Evolutionary conservation across 345 rosid genomes (phyloP), one percentile per base, ranked within the genome.

Genomic region (Ceriops zippeliana): DNA sequence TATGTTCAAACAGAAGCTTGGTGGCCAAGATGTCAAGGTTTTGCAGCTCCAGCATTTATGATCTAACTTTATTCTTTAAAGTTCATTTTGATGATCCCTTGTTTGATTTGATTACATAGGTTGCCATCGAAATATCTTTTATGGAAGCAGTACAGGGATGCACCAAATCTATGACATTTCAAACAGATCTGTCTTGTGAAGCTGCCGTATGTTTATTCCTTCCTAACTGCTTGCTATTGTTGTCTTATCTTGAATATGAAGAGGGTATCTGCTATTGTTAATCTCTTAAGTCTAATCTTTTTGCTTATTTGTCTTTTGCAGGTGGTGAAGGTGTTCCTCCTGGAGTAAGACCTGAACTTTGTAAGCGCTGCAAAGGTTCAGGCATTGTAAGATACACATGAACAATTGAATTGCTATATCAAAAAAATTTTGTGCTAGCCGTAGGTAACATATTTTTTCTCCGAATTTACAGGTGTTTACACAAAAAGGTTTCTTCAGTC

Each of bases 91-190:
- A 42, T 11, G 21, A 16, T 27, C 19, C 38, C 22, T 2, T 61
- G 20, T 11, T 22, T 56, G 65, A 5, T 37, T 52, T 73, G 71
- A 42, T 73, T 72, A 13, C 53, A 24, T 70, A 95, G 99, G 90
- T 85, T 79, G 66, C 89, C 30, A 52, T 96, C 67, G 99, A 96
- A 70, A 74, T 96, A 68, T 96, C 99, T 59, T 96, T 96, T 82
- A 96, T 96, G 99, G 99, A 96, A 87, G 99, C 98, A 68, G 97
- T 96, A 73, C 98, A 90, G 70, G 99, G 99, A 73, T 92, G 98
- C 81, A 75, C 81, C 74, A 96, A 92, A 87, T 83, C 84, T 60
- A 70, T 96, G 70, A 70, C 89, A 74, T 96, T 89, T 79, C 90
- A 89, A 82, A 90, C 99, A 27, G 92, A 90, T 2, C 66, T 92